Conservation (phyloP, 2,329 filamentous ascomycete genomes). For the Metarhizium rileyi region DNA sequence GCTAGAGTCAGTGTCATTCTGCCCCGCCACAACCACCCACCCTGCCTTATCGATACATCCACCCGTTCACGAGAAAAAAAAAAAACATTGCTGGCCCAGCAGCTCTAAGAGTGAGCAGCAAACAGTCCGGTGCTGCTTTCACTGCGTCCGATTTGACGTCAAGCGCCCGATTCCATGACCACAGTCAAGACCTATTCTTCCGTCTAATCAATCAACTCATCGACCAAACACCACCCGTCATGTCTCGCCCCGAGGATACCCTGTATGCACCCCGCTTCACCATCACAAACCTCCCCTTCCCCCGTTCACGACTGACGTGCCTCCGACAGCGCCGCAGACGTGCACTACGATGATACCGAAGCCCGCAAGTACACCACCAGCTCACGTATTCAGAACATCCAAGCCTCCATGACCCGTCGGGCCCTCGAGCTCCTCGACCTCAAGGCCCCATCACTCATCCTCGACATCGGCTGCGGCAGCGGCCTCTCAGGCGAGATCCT, state of each 20-base stretch:
- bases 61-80: slow-evolving; percentile 5
- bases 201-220: background rate
- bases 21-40: background rate
- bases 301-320: background rate
- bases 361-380: slow-evolving; percentile 96
- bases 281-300: slow-evolving; percentile 5
- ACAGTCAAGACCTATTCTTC: background rate
- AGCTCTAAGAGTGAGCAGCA: background rate
- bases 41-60: slow-evolving; percentile 9
- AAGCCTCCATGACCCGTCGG: slow-evolving; percentile 87
- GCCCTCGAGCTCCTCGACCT: slow-evolving; percentile 88
- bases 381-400: slow-evolving; percentile 90
- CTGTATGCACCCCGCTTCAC: slow-evolving; percentile 48
- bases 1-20: background rate
- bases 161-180: background rate
- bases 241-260: slow-evolving; percentile 96
- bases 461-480: slow-evolving; percentile 94
- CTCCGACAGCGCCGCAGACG: slow-evolving; percentile 67
- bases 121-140: background rate
- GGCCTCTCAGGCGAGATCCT: slow-evolving; percentile 92
- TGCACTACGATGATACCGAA: slow-evolving; percentile 94
- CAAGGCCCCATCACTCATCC: slow-evolving; percentile 68
- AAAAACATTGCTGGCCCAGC: background rate
- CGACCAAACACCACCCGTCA: slow-evolving; percentile 35
- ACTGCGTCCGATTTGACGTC: background rate